Evolutionary conservation across 768 basidiomycete species (phyloP), one percentile per base, ranked within the genome.

Genomic region (Paxillus rubicundulus): DNA sequence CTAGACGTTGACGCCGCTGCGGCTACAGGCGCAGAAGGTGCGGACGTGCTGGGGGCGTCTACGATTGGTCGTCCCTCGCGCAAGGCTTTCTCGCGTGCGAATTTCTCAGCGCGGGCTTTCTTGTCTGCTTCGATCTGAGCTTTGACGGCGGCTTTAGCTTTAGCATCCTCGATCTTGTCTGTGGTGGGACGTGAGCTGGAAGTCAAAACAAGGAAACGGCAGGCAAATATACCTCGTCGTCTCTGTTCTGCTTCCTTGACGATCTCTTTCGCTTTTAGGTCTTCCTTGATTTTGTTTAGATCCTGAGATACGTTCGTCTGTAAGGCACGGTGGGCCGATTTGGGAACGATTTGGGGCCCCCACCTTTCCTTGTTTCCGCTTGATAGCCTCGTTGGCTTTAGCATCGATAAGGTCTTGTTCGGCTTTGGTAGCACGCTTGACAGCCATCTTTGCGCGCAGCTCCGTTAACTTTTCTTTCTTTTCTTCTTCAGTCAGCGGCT

Each of bases 91-190:
- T 98, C 96, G 43, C 85, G 76, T 0, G 94, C 94, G 2, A 85
- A 77, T 62, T 90, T 94, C 65, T 89, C 93, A 0, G 92, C 92
- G 17, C 96, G 84, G 9, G 82, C 86, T 47, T 82, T 82, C 73
- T 94, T 98, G 75, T 97, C 95, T 0, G 86, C 90, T 70, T 95
- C 94, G 58, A 98, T 97, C 68, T 97, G 94, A 1, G 89, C 91
- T 66, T 92, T 93, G 64, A 98, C 77, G 1, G 89, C 89, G 3
- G 90, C 91, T 56, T 76, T 84, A 2, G 93, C 95, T 62, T 85
- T 86, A 10, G 85, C 85, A 45, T 98, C 96, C 47, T 88, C 90
- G 37, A 92, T 64, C 73, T 98, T 98, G 62, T 98, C 96, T 95
- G 62, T 14, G 16, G 13, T 21, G 18, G 24, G 1, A 16, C 20